A percentile compares a stretch with the other conserved stretches of the same genome.
Conservation (phyloP, 1,284 basidiomycete genomes). For the Trametes versicolor region DNA sequence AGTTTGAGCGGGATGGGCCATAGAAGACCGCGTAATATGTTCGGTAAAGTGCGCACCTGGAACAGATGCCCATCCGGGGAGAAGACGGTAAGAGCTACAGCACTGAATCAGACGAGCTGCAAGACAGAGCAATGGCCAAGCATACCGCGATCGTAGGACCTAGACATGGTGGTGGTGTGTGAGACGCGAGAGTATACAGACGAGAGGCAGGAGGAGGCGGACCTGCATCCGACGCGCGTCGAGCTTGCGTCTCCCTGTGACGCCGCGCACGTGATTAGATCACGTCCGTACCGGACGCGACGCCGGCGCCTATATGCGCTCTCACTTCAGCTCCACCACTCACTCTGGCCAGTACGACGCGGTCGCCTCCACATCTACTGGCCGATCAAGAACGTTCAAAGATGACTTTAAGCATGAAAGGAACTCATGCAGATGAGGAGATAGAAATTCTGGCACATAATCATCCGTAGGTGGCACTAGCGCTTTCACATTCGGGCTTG, state of each 20-base stretch:
- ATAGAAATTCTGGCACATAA: conserved; percentile 34
- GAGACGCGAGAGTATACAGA: not conserved
- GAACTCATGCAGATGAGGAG: conserved; percentile 27
- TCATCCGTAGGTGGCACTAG: conserved; percentile 26
- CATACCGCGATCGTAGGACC: conserved; percentile 84
- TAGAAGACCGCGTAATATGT: conserved; percentile 26
- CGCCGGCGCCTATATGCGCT: conserved; percentile 15
- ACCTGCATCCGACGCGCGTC: conserved; percentile 62
- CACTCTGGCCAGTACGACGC: not conserved
- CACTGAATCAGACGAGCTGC: not conserved
- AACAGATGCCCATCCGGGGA: conserved; percentile 95
- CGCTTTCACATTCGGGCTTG: not conserved
- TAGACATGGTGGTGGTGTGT: conserved; percentile 59
- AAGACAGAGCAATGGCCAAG: not conserved
- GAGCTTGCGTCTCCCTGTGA: conserved; percentile 44
- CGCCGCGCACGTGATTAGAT: conserved; percentile 26
- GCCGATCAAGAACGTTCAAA: not conserved
- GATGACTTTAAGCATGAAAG: conserved; percentile 15
- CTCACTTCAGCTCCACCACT: conserved; percentile 14
- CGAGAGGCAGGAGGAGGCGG: conserved; percentile 5
- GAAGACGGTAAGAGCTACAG: conserved; percentile 89
- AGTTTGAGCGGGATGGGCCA: conserved; percentile 8
- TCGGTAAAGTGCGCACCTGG: conserved; percentile 63
- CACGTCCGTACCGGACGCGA: conserved; percentile 30
- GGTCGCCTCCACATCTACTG: not conserved